A percentile compares a stretch with the other conserved stretches of the same genome.
Evolutionary conservation across 352 stramenopile genomes (phyloP).

Genomic region (Phytopythium mirpurense): DNA sequence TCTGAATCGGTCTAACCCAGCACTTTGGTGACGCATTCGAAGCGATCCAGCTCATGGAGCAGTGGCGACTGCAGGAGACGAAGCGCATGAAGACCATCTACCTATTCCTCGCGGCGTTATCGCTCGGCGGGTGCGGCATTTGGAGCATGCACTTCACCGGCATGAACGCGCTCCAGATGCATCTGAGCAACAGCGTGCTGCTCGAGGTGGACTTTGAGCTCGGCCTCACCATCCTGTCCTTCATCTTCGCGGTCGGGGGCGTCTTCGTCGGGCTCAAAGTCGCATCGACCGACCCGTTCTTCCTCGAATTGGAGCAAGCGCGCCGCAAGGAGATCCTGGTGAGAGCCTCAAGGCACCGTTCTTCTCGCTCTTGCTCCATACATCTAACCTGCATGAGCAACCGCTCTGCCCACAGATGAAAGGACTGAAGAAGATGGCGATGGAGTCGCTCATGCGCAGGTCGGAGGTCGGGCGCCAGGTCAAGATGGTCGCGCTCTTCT

Average conservation of each 20-base stretch:
- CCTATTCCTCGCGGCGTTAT: slow-evolving; percentile 30
- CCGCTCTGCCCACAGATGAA: slow-evolving; percentile 16
- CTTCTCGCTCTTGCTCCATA: too few species aligned
- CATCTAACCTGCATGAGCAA: too few species aligned
- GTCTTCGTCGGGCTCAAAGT: slow-evolving; percentile 55
- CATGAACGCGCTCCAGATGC: slow-evolving; percentile 48
- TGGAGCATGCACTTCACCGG: slow-evolving; percentile 77
- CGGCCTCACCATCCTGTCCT: slow-evolving; percentile 45
- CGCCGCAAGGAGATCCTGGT: slow-evolving; percentile 45
- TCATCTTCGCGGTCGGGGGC: slow-evolving; percentile 44
- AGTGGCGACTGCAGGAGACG: slow-evolving; percentile 44
- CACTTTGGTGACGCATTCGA: neutral
- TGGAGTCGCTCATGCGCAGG: slow-evolving; percentile 43
- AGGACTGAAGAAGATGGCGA: slow-evolving; percentile 33
- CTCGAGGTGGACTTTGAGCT: slow-evolving; percentile 48
- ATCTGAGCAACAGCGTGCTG: slow-evolving; percentile 22
- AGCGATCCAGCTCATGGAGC: slow-evolving; percentile 73
- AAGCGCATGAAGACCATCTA: slow-evolving; percentile 29
- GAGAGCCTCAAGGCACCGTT: too few species aligned
- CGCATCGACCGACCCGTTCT: slow-evolving; percentile 54
- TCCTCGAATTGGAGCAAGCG: slow-evolving; percentile 50
- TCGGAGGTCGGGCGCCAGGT: slow-evolving; percentile 37
- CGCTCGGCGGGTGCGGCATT: slow-evolving; percentile 57
- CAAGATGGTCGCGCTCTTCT: slow-evolving; percentile 60
- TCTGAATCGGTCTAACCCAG: neutral